phyloP scores from a whole-genome alignment of 768 basidiomycete species.

The Leccinum barrowsii region DNA sequence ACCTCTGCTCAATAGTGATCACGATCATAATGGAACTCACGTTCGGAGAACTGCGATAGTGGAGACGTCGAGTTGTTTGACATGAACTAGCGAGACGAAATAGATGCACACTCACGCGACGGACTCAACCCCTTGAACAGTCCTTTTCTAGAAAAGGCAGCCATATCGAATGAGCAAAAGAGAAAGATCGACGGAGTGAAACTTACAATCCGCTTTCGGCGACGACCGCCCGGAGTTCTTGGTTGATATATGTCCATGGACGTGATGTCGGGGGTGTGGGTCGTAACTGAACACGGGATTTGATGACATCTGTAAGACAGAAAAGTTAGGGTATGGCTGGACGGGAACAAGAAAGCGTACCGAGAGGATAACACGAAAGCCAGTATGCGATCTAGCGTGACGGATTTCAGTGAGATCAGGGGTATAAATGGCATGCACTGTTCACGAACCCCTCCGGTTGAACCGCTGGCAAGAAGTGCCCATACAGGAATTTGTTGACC shows the following conservation, averaged over 20 bases:
- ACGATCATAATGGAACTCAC: conserved; percentile 25
- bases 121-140: conserved; percentile 75
- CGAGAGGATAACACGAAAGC: conserved; percentile 89
- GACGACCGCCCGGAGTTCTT: conserved; percentile 65
- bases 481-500: conserved; percentile 75
- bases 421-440: not conserved
- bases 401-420: not conserved
- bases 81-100: not conserved
- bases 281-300: conserved; percentile 85
- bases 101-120: conserved; percentile 49
- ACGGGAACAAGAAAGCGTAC: conserved; percentile 31
- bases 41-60: conserved; percentile 55
- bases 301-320: conserved; percentile 69
- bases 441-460: conserved; percentile 70
- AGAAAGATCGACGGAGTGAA: not conserved
- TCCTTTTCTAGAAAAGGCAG: conserved; percentile 38
- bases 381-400: conserved; percentile 48
- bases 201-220: conserved; percentile 72
- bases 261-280: conserved; percentile 68
- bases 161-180: not conserved
- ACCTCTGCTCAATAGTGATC: not conserved
- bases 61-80: not conserved
- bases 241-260: conserved; percentile 71
- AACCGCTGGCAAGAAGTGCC: conserved; percentile 79
- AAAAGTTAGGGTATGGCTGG: not conserved